Evolutionary conservation across 306 rosid genomes (phyloP).

Genomic region (Amphicarpaea edgeworthii): DNA sequence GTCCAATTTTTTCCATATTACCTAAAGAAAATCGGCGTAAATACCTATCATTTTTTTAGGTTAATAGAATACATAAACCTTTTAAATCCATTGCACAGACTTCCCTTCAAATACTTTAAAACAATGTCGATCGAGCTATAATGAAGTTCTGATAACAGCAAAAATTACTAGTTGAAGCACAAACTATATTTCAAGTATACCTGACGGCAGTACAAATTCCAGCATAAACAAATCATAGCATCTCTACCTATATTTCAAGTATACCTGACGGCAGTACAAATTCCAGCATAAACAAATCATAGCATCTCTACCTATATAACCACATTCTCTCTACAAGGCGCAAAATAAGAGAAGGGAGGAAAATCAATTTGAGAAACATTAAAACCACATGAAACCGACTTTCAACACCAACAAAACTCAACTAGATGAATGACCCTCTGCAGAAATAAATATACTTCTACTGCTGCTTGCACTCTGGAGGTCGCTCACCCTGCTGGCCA

Average conservation of each 20-base stretch:
- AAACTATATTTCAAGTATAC: constrained; percentile 42
- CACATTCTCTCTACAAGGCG: constrained; percentile 51
- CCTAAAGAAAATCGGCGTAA: background rate
- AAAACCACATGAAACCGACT: constrained; percentile 55
- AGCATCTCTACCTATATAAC: constrained; percentile 54
- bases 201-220: constrained; percentile 38
- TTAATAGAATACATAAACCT: background rate
- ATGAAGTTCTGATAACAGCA: background rate
- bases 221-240: constrained; percentile 49
- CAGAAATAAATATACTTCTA: constrained; percentile 50
- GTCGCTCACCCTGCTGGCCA: constrained; percentile 75
- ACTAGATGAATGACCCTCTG: constrained; percentile 16
- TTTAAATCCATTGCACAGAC: background rate
- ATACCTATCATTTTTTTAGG: background rate
- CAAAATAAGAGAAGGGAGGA: constrained; percentile 41
- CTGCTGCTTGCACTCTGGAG: constrained; percentile 98
- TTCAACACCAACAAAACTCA: constrained; percentile 42
- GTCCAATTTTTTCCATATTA: background rate
- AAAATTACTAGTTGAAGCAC: constrained; percentile 24
- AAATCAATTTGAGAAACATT: constrained; percentile 50
- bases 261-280: constrained; percentile 38
- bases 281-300: constrained; percentile 48
- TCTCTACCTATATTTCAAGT: constrained; percentile 53
- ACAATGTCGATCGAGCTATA: background rate
- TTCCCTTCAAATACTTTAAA: background rate